These are phyloP conservation scores for Crucihimalaya himalaica DNA, from an alignment of 345 rosid species.

Conservation along the genomic window DNA sequence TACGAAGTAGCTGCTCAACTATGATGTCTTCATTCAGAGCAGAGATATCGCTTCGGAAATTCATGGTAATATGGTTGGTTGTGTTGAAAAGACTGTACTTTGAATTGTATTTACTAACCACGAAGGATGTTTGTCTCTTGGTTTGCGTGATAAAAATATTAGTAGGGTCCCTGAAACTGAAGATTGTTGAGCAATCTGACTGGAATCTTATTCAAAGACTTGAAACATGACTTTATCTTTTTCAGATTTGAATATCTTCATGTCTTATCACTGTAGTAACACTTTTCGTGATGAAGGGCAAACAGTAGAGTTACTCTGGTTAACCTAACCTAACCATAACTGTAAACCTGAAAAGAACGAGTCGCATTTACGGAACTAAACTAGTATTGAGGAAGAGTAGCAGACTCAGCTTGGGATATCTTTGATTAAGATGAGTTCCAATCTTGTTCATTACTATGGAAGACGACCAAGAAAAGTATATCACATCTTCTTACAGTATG, in stretches of 20 bases:
- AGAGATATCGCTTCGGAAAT: slow-evolving; percentile 17
- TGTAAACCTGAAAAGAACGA: not conserved
- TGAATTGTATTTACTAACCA: slow-evolving; percentile 5
- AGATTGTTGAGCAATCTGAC: slow-evolving; percentile 38
- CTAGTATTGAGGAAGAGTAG: not conserved
- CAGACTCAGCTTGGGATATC: not conserved
- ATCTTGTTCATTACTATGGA: slow-evolving; percentile 6
- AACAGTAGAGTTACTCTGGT: too few species aligned
- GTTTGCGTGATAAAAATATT: slow-evolving; percentile 24
- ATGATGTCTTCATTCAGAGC: slow-evolving; percentile 51
- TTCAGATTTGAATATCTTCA: not conserved
- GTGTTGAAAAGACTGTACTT: not conserved
- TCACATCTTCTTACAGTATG: not conserved
- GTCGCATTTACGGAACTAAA: not conserved
- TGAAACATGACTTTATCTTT: slow-evolving; percentile 28
- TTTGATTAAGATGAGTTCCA: not conserved
- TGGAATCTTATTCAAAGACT: slow-evolving; percentile 34
- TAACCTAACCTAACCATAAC: not conserved
- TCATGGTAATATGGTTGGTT: slow-evolving; percentile 19
- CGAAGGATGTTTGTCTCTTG: not conserved
- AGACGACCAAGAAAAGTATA: slow-evolving; percentile 21
- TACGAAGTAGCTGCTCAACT: slow-evolving; percentile 54
- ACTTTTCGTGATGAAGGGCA: slow-evolving; percentile 8
- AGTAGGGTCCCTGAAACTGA: slow-evolving; percentile 32
- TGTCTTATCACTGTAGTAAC: slow-evolving; percentile 16